Base-by-base conservation (phyloP, 257 asterid genomes). In the Datura wrightii region DNA sequence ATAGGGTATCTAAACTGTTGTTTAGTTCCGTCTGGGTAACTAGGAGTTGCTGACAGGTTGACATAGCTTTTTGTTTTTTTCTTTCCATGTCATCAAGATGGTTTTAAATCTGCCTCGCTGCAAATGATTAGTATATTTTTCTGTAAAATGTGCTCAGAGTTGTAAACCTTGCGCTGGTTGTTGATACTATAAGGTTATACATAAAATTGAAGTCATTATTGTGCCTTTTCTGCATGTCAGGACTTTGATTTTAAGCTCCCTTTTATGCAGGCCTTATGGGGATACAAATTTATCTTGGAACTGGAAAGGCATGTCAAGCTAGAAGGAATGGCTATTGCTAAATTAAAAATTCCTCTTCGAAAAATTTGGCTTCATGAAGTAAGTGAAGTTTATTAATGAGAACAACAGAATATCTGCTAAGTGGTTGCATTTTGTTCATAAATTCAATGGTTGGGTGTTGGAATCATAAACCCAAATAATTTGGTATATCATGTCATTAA, bases 231-330 rank as follows among this genome's bases (percentile, higher is more conserved):
- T 44, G 56, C 56, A 44, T 46, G 42, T 74, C 80, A 5, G 42
- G 60, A 50, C 81, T 50, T 50, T 74, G 62, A 76, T 50, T 76
- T 54, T 74, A 54, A 74, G 60, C 81, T 74, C 24, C 44, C 81
- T 54, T 79, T 50, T 66, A 53, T 80, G 82, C 59, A 85, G 84
- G 84, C 74, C 83, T 46, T 84, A 84, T 76, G 86, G 86, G 48
- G 86, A 84, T 41, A 76, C 86, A 84, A 84, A 74, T 53, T 8
- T 84, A 84, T 44, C 79, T 15, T 58, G 79, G 86, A 84, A 84
- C 66, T 76, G 86, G 86, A 84, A 84, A 39, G 83, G 79, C 76
- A 65, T 79, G 71, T 15, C 86, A 58, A 78, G 63, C 80, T 76
- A 80, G 69, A 59, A 56, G 74, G 78, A 46, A 13, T 50, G 41